Evolutionary conservation across 768 basidiomycete genomes (phyloP).

Genomic region (Naganishia vishniacii): DNA sequence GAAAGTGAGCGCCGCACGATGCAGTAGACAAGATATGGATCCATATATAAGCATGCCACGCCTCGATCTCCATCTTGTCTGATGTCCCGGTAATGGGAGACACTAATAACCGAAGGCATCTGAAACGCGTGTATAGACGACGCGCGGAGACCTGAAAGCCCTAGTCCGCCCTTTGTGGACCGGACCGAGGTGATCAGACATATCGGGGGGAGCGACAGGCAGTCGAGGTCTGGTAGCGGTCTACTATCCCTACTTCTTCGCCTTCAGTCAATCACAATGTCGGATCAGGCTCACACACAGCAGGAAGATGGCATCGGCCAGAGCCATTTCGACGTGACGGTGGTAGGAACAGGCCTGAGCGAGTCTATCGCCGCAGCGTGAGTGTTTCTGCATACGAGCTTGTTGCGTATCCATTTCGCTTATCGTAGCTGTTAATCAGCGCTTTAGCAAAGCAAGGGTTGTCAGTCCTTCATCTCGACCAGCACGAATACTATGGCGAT

Average conservation of each 20-base stretch:
- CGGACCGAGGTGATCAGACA: too few species aligned
- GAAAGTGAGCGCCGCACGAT: background rate
- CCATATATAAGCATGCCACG: background rate
- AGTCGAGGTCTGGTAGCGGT: too few species aligned
- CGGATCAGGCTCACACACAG: background rate
- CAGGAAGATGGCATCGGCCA: conserved; percentile 2
- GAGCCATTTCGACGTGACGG: conserved; percentile 49
- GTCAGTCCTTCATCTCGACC: conserved; percentile 80
- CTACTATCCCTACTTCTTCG: too few species aligned
- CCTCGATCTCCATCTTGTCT: too few species aligned
- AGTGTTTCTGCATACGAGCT: conserved; percentile 46
- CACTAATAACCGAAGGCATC: too few species aligned
- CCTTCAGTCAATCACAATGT: too few species aligned
- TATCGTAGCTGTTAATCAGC: conserved; percentile 51
- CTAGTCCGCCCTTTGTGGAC: too few species aligned
- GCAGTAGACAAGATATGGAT: too few species aligned
- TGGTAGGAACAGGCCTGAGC: conserved; percentile 56
- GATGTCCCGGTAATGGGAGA: too few species aligned
- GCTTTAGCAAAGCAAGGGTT: conserved; percentile 83
- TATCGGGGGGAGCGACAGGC: too few species aligned
- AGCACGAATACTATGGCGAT: conserved; percentile 76
- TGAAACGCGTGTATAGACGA: too few species aligned
- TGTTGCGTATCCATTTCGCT: conserved; percentile 7
- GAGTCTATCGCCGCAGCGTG: conserved; percentile 86
- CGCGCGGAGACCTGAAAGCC: too few species aligned